Evolutionary conservation across 352 stramenopile genomes (phyloP), one percentile per base, ranked within the genome.

Genomic region (Pythium apleroticum): DNA sequence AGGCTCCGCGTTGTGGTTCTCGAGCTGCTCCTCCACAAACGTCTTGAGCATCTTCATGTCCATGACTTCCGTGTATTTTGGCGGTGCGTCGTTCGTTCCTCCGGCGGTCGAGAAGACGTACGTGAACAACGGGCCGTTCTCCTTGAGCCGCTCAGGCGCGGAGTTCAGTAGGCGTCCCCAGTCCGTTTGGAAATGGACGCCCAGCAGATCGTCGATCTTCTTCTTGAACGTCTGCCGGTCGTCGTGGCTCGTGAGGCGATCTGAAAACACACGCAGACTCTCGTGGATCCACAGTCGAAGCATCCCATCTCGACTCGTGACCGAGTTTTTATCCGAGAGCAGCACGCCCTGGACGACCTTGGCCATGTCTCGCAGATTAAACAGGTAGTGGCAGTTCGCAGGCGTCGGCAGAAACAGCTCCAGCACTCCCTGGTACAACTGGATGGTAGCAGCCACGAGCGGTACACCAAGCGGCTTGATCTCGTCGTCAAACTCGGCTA

Each of bases 241-340:
- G 14, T 93, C 86, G 2, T 71, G 62, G 54, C 81, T 96, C 4
- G 96, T 98, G 14, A 98, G 77, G 0, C 93, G 87, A 64, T 98
- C 93, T 1, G 84, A 89, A 58, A 98, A 98, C 11, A 98, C 90
- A 0, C 93, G 84, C 17, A 95, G 58, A 50, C 74, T 88, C 71
- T 98, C 93, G 61, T 98, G 93, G 39, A 95, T 74, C 93, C 93
- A 98, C 0, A 98, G 72, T 0, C 93, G 72, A 8, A 96, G 43
- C 60, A 96, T 83, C 0, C 75, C 74, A 33, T 97, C 84, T 3
- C 75, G 71, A 35, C 84, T 91, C 14, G 79, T 75, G 22, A 94
- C 84, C 12, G 77, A 84, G 49, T 89, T 71, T 50, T 91, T 91
- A 37, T 97, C 84, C 0, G 80, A 77, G 0, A 93, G 71, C 14